A percentile compares a stretch with the other conserved stretches of the same genome.
Evolutionary conservation across 768 basidiomycete species (phyloP).

Genomic region (Leccinellum luteum): DNA sequence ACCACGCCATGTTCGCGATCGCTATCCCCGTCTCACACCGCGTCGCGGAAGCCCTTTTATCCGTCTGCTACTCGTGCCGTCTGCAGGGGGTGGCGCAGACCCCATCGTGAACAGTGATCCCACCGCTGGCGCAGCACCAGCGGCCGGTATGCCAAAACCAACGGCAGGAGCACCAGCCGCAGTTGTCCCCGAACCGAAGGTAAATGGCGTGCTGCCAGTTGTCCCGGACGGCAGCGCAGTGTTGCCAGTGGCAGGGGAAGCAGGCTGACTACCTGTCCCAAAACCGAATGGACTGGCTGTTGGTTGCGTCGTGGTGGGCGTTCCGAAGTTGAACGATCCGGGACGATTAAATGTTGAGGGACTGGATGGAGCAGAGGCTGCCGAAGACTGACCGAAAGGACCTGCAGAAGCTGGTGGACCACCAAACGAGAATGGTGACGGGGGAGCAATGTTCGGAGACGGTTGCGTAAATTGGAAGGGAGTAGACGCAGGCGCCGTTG

Average conservation of each 20-base stretch:
- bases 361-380: conserved; percentile 52
- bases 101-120: conserved; percentile 58
- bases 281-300: conserved; percentile 44
- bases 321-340: conserved; percentile 46
- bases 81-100: conserved; percentile 44
- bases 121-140: conserved; percentile 31
- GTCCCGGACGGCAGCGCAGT: conserved; percentile 34
- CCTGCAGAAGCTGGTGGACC: conserved; percentile 33
- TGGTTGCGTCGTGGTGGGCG: conserved; percentile 37
- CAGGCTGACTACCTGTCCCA: conserved; percentile 52
- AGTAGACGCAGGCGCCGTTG: conserved; percentile 36
- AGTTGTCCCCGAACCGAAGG: conserved; percentile 38
- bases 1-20: conserved; percentile 8
- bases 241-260: conserved; percentile 49
- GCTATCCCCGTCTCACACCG: conserved; percentile 26
- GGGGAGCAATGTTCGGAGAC: conserved; percentile 35
- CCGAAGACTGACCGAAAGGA: conserved; percentile 43
- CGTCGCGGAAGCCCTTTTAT: conserved; percentile 58
- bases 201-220: conserved; percentile 23
- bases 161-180: conserved; percentile 36
- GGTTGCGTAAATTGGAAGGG: conserved; percentile 50
- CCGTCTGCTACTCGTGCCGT: conserved; percentile 37
- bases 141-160: conserved; percentile 40
- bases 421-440: conserved; percentile 47
- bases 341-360: conserved; percentile 55